phyloP scores from a whole-genome alignment of 495 filamentous ascomycete genomes.

The Penicillium samsonianum region DNA sequence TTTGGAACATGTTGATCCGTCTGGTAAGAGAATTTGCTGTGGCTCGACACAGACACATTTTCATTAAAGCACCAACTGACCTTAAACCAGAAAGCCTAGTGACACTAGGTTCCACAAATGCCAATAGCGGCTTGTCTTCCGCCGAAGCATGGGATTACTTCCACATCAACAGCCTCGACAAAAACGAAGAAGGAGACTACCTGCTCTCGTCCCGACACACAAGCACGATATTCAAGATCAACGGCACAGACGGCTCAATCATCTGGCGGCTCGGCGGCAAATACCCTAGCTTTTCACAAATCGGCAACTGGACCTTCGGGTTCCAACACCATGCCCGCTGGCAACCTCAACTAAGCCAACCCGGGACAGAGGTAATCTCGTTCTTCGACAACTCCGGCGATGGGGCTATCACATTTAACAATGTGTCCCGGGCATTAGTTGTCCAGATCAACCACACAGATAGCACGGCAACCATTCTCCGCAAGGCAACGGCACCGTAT shows the following conservation, averaged over 20 bases:
- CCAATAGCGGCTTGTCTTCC: not conserved
- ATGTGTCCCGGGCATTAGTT: slow-evolving; percentile 47
- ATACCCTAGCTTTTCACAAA: slow-evolving; percentile 44
- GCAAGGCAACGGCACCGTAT: slow-evolving; percentile 18
- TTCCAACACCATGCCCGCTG: slow-evolving; percentile 53
- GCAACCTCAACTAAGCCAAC: slow-evolving; percentile 13
- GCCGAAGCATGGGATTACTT: slow-evolving; percentile 33
- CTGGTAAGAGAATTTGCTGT: not conserved
- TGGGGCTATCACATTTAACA: slow-evolving; percentile 22
- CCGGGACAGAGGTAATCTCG: slow-evolving; percentile 26
- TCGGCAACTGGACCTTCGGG: slow-evolving; percentile 3
- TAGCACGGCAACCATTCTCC: slow-evolving; percentile 35
- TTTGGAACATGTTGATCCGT: slow-evolving; percentile 35
- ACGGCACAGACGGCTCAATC: slow-evolving; percentile 50
- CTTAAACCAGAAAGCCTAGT: not conserved
- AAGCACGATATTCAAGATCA: slow-evolving; percentile 51
- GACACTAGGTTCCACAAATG: not conserved
- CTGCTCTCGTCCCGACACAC: slow-evolving; percentile 52
- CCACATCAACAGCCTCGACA: slow-evolving; percentile 32
- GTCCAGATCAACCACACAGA: slow-evolving; percentile 43
- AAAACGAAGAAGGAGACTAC: slow-evolving; percentile 44
- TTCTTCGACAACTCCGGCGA: slow-evolving; percentile 48
- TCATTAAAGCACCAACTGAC: not conserved
- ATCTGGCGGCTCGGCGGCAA: slow-evolving; percentile 54
- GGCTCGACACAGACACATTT: not conserved